Base-by-base conservation (phyloP, 768 basidiomycete species). In the Suillus subalutaceus region DNA sequence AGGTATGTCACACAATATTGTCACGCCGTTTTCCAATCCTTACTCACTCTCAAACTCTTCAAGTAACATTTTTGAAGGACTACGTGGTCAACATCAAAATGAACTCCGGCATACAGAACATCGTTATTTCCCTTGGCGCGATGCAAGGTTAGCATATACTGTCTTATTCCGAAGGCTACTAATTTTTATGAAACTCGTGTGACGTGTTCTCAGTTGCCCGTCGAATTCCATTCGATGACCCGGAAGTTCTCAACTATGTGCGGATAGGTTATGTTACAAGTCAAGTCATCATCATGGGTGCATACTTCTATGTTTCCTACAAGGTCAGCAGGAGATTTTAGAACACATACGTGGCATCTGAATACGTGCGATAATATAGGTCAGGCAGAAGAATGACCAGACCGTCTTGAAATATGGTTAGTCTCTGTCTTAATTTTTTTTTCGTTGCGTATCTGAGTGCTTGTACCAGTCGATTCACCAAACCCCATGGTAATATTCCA, bases 351-450 rank as follows among this genome's bases (percentile, higher is more conserved):
- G 9, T 50, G 9, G 9, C 3, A 23, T 23, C 58, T 38, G n/a
- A 61, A 59, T 38, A 59, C 46, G 48, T 13, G 65, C 65, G 70
- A 67, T 67, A 57, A 23, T 68, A 97, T 69, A 97, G 94, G 88
- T 98, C 79, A 96, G 93, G 85, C 80, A 86, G 73, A 96, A 96
- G 88, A 99, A 99, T 73, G 97, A 99, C 81, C 87, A 91, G 77
- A 94, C 94, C 2, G 93, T 97, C 35, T 83, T 99, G 72, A 99
- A 97, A 86, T 99, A 97, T 80, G 93, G 93, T 90, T 52, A 63
- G 86, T 85, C 23, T 7, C 56, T 61, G 35, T 52, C 52, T 66
- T n/a, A 0, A 18, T 6, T 26, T 57, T 43, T n/a, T 48, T 7
- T 26, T 20, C 44, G 20, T 64, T 30, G 9, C n/a, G 44, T 20